phyloP scores from a whole-genome alignment of 2,329 filamentous ascomycete genomes.

The Ophioceras dolichostomum region DNA sequence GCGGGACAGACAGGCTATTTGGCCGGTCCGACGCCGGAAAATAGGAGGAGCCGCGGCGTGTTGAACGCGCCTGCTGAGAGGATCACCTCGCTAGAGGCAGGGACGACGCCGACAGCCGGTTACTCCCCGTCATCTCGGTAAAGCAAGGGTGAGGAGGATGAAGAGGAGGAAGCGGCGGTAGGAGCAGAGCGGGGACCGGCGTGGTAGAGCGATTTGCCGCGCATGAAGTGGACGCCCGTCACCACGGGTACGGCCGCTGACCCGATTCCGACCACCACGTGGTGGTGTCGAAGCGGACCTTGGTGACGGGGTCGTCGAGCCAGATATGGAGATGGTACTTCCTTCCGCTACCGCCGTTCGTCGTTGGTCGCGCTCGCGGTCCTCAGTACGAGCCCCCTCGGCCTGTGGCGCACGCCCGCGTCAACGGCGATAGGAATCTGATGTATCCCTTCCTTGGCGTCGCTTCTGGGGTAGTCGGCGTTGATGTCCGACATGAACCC shows the following conservation, averaged over 20 bases:
- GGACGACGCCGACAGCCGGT: too few relatives aligned
- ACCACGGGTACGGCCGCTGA: constrained; percentile 12
- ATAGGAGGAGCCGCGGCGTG: too few relatives aligned
- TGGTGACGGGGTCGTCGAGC: constrained; percentile 18
- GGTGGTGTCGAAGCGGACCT: constrained; percentile 13
- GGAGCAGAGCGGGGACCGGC: constrained; percentile 18
- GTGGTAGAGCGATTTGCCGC: constrained; percentile 18
- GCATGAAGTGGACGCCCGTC: constrained; percentile 18
- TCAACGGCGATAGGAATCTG: constrained; percentile 45
- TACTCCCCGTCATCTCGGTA: too few relatives aligned
- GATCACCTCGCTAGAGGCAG: too few relatives aligned
- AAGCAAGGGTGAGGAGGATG: too few relatives aligned
- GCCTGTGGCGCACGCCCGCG: constrained; percentile 34
- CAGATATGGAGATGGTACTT: constrained; percentile 26
- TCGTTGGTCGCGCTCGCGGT: constrained; percentile 17
- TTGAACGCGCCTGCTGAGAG: too few relatives aligned
- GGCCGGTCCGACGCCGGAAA: too few relatives aligned
- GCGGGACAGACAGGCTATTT: too few relatives aligned
- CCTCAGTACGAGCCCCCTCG: constrained; percentile 37
- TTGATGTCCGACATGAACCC: constrained; percentile 41
- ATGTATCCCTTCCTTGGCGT: constrained; percentile 34
- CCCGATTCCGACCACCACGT: too few relatives aligned
- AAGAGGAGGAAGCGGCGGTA: too few relatives aligned
- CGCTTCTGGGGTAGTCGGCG: constrained; percentile 27
- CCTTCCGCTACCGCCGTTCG: constrained; percentile 15